Evolutionary conservation across 2,329 filamentous ascomycete genomes (phyloP).

Genomic region (Ceratocystis smalleyi): DNA sequence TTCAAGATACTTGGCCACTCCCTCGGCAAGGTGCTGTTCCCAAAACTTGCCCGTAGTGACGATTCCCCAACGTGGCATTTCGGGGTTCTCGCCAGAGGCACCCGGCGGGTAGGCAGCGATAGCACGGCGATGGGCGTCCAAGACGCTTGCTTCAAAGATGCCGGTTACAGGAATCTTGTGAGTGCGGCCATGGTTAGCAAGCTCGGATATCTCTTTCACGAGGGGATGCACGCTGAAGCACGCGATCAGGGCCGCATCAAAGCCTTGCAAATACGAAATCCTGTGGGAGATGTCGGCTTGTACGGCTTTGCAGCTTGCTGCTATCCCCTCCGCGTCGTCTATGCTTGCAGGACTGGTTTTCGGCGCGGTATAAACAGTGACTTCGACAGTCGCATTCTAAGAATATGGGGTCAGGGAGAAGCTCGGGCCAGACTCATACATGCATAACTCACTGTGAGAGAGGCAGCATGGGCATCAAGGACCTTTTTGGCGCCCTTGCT

Average conservation of each 20-base stretch:
- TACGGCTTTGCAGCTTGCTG: conserved; percentile 46
- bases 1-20: conserved; percentile 50
- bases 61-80: conserved; percentile 55
- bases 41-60: conserved; percentile 77
- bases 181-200: conserved; percentile 14
- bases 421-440: background rate
- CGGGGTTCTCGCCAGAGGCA: conserved; percentile 11
- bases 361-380: background rate
- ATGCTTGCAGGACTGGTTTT: conserved; percentile 49
- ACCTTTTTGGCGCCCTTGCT: conserved; percentile 44
- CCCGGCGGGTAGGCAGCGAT: background rate
- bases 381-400: background rate
- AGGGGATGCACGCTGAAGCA: conserved; percentile 80
- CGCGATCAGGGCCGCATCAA: conserved; percentile 70
- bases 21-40: conserved; percentile 55
- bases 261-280: conserved; percentile 20
- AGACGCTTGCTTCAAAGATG: conserved; percentile 75
- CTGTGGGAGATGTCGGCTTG: conserved; percentile 31
- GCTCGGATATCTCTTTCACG: conserved; percentile 40
- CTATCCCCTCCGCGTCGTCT: conserved; percentile 56
- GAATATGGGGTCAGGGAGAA: background rate
- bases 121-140: conserved; percentile 41
- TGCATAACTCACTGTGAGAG: background rate
- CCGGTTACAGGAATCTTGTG: conserved; percentile 46
- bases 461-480: background rate